Conservation (phyloP, 257 asterid species). For the Verbena officinalis region DNA sequence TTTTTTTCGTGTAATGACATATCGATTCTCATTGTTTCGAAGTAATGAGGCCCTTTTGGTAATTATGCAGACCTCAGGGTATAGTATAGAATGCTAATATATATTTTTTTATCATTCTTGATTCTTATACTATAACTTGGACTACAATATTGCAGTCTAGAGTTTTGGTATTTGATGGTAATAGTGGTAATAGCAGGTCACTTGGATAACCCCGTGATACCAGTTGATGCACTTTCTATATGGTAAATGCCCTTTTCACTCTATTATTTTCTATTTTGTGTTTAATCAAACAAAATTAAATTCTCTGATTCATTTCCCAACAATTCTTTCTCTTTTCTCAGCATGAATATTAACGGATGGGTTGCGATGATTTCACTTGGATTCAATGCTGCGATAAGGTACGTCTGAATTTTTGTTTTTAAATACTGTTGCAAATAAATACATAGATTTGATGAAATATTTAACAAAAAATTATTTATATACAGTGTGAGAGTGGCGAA, state of each 20-base stretch:
- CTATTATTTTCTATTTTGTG: not conserved
- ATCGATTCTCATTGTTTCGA: no score
- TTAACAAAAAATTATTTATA: no score
- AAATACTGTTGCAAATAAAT: not conserved
- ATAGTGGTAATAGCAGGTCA: conserved; percentile 71
- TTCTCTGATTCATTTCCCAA: not conserved
- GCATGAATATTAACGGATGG: conserved; percentile 88
- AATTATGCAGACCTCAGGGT: no score
- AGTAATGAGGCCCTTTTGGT: no score
- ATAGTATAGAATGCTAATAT: not conserved
- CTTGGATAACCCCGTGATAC: conserved; percentile 68
- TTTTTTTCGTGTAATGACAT: no score
- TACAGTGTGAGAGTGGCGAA: conserved; percentile 84
- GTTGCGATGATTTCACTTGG: conserved; percentile 77
- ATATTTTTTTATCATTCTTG: not conserved
- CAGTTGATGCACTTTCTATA: conserved; percentile 86
- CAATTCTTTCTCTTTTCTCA: conserved; percentile 31
- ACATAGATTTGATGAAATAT: not conserved
- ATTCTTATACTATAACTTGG: conserved; percentile 7
- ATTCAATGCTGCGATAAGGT: conserved; percentile 91
- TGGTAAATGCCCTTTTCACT: conserved; percentile 46
- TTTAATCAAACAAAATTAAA: not conserved
- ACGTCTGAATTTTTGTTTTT: not conserved
- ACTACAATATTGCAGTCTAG: conserved; percentile 63
- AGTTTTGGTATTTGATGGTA: conserved; percentile 86